These are phyloP conservation scores for Fusarium proliferatum DNA, from an alignment of 2,329 filamentous ascomycete species.

Conservation along the genomic window DNA sequence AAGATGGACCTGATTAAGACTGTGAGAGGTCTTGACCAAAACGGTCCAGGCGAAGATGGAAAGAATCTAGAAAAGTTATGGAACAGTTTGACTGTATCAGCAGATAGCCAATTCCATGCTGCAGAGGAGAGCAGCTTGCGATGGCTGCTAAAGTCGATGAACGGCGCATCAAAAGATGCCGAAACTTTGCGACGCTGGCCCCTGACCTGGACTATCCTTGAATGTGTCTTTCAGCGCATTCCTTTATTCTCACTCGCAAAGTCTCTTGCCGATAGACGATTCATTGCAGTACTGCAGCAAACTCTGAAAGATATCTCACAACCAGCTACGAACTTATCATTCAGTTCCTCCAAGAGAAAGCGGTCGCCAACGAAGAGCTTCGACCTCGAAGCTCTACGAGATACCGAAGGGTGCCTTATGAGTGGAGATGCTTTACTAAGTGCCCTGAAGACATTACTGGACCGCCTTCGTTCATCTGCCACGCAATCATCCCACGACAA, in stretches of 20 bases:
- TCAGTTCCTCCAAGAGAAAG: slow-evolving; percentile 58
- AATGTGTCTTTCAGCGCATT: slow-evolving; percentile 70
- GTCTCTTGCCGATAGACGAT: slow-evolving; percentile 76
- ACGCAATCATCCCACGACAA: slow-evolving; percentile 54
- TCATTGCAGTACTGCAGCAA: slow-evolving; percentile 73
- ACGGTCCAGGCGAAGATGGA: slow-evolving; percentile 55
- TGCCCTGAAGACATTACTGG: slow-evolving; percentile 59
- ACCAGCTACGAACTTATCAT: slow-evolving; percentile 43
- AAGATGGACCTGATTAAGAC: slow-evolving; percentile 60
- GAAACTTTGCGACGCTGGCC: slow-evolving; percentile 67
- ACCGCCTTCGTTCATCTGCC: slow-evolving; percentile 53
- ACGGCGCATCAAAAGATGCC: slow-evolving; percentile 57
- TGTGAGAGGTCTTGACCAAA: slow-evolving; percentile 67
- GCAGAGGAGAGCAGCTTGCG: slow-evolving; percentile 68
- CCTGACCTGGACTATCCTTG: slow-evolving; percentile 70
- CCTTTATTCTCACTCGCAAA: slow-evolving; percentile 76
- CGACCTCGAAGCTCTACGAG: slow-evolving; percentile 55
- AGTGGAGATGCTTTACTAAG: slow-evolving; percentile 61
- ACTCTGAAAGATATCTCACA: slow-evolving; percentile 69
- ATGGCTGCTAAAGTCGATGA: slow-evolving; percentile 73
- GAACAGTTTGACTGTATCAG: slow-evolving; percentile 58
- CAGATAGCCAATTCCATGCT: slow-evolving; percentile 59
- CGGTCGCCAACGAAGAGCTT: slow-evolving; percentile 52
- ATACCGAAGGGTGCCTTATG: slow-evolving; percentile 55
- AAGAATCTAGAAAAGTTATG: slow-evolving; percentile 63